phyloP scores from a whole-genome alignment of 1,139 yeast genomes.

The Blastobotrys illinoisensis region DNA sequence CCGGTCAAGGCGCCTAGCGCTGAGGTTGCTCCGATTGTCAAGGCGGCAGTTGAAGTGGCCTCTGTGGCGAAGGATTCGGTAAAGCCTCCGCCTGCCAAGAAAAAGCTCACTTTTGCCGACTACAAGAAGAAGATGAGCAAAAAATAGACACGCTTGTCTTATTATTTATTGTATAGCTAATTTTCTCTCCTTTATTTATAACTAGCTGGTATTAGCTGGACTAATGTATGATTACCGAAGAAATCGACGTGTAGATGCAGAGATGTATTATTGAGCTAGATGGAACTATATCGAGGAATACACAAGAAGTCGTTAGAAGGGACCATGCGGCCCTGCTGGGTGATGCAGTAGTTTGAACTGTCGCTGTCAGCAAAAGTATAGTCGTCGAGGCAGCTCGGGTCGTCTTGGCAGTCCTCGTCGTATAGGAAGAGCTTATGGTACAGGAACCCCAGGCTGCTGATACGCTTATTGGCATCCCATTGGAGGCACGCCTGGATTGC shows the following conservation, averaged over 20 bases:
- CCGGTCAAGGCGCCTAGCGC: neutral
- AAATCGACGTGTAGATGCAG: too few species aligned
- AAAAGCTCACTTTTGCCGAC: slow-evolving; percentile 78
- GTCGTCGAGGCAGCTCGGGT: neutral
- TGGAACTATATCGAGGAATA: neutral
- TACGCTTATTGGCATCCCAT: slow-evolving; percentile 58
- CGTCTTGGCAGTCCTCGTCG: neutral
- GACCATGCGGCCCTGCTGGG: neutral
- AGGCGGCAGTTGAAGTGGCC: neutral
- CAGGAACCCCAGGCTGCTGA: slow-evolving; percentile 63
- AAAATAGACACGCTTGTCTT: slow-evolving; percentile 24
- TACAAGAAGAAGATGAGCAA: slow-evolving; percentile 51
- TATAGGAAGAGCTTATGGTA: slow-evolving; percentile 10
- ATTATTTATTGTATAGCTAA: slow-evolving; percentile 3
- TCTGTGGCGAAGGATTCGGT: neutral
- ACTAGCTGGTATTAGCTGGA: neutral
- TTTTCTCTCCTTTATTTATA: neutral
- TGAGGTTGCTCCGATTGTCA: neutral
- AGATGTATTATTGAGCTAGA: neutral
- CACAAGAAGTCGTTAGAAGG: neutral
- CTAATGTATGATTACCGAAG: too few species aligned
- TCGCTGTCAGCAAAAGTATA: neutral
- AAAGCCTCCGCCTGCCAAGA: slow-evolving; percentile 35
- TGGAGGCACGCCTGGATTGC: slow-evolving; percentile 23
- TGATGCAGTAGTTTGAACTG: neutral